Evolutionary conservation across 1,284 basidiomycete genomes (phyloP), one percentile per base, ranked within the genome.

Genomic region (Cryptococcus sp.): DNA sequence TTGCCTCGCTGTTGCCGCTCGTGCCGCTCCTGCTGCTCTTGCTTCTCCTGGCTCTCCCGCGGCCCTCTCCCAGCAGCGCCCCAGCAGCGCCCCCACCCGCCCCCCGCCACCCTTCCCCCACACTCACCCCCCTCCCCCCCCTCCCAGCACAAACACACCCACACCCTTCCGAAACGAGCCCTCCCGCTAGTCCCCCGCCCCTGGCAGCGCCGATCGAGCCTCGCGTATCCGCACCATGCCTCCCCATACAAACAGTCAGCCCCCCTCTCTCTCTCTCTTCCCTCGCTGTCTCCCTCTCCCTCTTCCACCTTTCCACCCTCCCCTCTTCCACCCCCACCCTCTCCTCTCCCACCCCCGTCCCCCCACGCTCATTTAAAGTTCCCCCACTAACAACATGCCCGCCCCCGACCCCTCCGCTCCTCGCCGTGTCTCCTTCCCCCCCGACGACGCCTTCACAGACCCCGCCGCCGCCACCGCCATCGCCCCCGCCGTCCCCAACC

Each of bases 351-450:
- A 18, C 42, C 12, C 42, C 2, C 12, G 1, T 3, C n/a, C 42
- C 11, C 18, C 20, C 42, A 23, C 42, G n/a, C 18, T 20, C 23
- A 18, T 44, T 11, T 6, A 20, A 11, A 18, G 4, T 44, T 7
- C n/a, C 5, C 20, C 42, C 42, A 2, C 4, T 12, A 20, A 15
- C 42, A 33, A 11, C 42, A 20, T 15, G 23, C n/a, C 42, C 18
- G 18, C n/a, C 20, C 13, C 15, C 18, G 20, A 44, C 46, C 23
- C 18, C 20, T 28, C 45, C 45, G 28, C 40, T 18, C n/a, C 23
- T 12, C 55, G 55, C 16, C 57, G 53, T 33, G 53, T 59, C 23
- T 59, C 57, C 15, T 59, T 59, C 45, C 53, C 56, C 12, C 6
- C 46, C 23, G 46, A 54, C 52, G 21, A 21, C 12, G 24, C 44